Evolutionary conservation across 768 basidiomycete species (phyloP).

Genomic region (Cystobasidium ongulense): DNA sequence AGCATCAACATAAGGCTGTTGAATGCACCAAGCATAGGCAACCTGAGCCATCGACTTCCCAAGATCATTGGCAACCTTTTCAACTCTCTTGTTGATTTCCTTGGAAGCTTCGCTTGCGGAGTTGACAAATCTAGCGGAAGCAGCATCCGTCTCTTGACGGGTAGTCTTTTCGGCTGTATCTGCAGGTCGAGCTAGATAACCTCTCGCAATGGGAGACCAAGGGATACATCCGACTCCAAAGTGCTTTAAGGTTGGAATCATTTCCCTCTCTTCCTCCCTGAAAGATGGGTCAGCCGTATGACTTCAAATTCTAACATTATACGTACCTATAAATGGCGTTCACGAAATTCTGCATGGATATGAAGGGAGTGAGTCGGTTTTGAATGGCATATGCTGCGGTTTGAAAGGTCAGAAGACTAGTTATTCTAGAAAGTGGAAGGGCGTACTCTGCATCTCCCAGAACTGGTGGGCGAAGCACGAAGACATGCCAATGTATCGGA

Average conservation of each 20-base stretch:
- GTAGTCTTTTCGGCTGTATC: slow-evolving; percentile 9
- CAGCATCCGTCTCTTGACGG: slow-evolving; percentile 2
- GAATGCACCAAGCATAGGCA: slow-evolving; percentile 44
- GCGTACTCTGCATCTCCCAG: slow-evolving; percentile 35
- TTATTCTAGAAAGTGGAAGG: neutral
- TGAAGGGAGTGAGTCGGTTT: slow-evolving; percentile 37
- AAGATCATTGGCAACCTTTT: slow-evolving; percentile 20
- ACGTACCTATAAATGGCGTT: slow-evolving; percentile 34
- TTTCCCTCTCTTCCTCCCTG: slow-evolving; percentile 30
- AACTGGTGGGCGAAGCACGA: slow-evolving; percentile 47
- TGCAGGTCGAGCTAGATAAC: slow-evolving; percentile 31
- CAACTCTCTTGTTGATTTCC: slow-evolving; percentile 29
- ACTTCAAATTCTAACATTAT: slow-evolving; percentile 36
- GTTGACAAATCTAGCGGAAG: neutral
- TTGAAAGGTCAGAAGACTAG: too few species aligned
- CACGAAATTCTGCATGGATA: slow-evolving; percentile 40
- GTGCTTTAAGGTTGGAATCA: slow-evolving; percentile 28
- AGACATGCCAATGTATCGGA: slow-evolving; percentile 48
- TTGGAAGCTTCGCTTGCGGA: slow-evolving; percentile 1
- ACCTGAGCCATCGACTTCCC: slow-evolving; percentile 37
- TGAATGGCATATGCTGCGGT: slow-evolving; percentile 34
- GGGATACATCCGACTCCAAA: slow-evolving; percentile 54
- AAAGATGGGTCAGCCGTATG: neutral
- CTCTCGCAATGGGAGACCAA: slow-evolving; percentile 47
- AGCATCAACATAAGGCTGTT: slow-evolving; percentile 36